Evolutionary conservation across 2,329 filamentous ascomycete species (phyloP).

Genomic region (Conoideocrella luteorostrata): DNA sequence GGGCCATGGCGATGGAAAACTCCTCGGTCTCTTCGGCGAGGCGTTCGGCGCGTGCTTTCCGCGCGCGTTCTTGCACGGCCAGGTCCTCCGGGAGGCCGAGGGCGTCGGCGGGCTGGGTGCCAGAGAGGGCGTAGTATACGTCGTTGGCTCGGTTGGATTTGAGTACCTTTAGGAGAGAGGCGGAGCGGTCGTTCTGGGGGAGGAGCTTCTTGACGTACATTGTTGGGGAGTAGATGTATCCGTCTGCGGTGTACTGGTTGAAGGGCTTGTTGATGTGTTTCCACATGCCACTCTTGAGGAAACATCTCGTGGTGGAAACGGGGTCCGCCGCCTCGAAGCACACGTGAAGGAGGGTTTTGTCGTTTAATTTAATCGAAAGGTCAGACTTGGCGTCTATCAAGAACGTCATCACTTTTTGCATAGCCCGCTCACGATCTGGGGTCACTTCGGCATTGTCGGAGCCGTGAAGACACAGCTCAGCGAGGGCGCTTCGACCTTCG

Average conservation of each 20-base stretch:
- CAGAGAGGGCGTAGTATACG: slow-evolving; percentile 47
- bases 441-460: slow-evolving; percentile 39
- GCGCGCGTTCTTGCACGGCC: slow-evolving; percentile 41
- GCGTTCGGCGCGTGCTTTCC: slow-evolving; percentile 39
- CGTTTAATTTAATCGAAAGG: slow-evolving; percentile 46
- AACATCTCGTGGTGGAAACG: slow-evolving; percentile 46
- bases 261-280: slow-evolving; percentile 55
- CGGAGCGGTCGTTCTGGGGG: slow-evolving; percentile 29
- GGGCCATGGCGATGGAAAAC: slow-evolving; percentile 39
- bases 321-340: slow-evolving; percentile 53
- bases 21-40: slow-evolving; percentile 42
- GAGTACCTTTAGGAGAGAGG: slow-evolving; percentile 41
- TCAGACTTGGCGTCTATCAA: slow-evolving; percentile 53
- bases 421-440: slow-evolving; percentile 41
- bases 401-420: slow-evolving; percentile 51
- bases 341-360: slow-evolving; percentile 53
- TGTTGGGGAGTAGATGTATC: slow-evolving; percentile 56
- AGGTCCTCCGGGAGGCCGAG: slow-evolving; percentile 46
- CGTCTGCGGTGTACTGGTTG: slow-evolving; percentile 47
- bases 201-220: slow-evolving; percentile 52
- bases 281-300: slow-evolving; percentile 60
- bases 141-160: slow-evolving; percentile 46
- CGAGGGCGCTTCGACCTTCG: slow-evolving; percentile 55
- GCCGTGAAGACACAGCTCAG: slow-evolving; percentile 55
- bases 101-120: slow-evolving; percentile 47